These are phyloP conservation scores for Fragaria iinumae DNA, from an alignment of 306 rosid species.

Conservation along the genomic window DNA sequence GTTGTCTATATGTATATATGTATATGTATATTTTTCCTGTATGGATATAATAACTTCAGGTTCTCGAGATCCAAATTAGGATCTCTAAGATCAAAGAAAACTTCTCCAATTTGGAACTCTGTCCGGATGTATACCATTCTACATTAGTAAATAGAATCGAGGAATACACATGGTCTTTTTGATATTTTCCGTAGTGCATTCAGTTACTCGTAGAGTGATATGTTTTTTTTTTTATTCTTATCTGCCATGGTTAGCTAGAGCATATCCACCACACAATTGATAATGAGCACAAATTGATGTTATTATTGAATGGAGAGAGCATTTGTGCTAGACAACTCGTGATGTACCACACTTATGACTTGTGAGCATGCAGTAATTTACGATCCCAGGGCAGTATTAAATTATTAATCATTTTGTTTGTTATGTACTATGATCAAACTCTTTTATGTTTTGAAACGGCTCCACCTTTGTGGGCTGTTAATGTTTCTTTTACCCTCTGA, in stretches of 20 bases:
- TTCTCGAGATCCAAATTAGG: background rate
- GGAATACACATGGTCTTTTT: background rate
- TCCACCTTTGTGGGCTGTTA: background rate
- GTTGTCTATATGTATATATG: background rate
- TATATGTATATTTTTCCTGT: background rate
- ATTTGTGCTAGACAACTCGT: background rate
- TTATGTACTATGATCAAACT: background rate
- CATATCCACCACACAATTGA: background rate
- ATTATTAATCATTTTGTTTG: background rate
- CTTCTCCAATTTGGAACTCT: background rate
- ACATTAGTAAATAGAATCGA: too few relatives aligned
- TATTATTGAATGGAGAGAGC: background rate
- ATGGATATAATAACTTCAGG: background rate
- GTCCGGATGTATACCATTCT: background rate
- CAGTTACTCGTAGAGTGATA: background rate
- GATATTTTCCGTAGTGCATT: background rate
- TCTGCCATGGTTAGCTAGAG: background rate
- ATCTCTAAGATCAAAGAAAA: background rate
- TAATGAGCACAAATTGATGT: background rate
- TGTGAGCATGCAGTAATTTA: background rate
- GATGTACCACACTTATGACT: background rate
- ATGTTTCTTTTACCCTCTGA: slow-evolving; percentile 6
- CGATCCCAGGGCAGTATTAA: background rate
- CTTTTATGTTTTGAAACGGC: background rate
- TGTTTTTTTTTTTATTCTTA: too few relatives aligned